Conservation (phyloP, 257 asterid species). For the Coffea eugenioides region DNA sequence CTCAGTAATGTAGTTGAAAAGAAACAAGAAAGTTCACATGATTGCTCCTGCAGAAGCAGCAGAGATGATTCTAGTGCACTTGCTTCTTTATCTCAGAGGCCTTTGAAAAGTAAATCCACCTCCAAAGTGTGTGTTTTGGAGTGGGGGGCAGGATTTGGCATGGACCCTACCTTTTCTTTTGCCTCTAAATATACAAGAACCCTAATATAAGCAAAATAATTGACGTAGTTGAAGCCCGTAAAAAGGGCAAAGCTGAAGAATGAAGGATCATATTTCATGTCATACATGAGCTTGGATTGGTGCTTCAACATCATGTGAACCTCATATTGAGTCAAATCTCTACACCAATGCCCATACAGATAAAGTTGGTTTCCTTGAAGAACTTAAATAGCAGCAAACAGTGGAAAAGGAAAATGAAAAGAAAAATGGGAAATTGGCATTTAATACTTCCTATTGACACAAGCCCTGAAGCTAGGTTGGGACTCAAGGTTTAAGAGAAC, state of each 20-base stretch:
- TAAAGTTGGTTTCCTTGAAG: background rate
- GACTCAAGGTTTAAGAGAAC: background rate
- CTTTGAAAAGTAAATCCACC: background rate
- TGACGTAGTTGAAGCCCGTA: background rate
- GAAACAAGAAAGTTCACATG: background rate
- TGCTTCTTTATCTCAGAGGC: background rate
- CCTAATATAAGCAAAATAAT: background rate
- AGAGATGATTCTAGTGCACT: background rate
- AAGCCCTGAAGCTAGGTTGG: background rate
- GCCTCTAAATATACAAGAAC: background rate
- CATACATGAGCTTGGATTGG: background rate
- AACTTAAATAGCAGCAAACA: background rate
- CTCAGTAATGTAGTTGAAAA: background rate
- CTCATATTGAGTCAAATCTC: background rate
- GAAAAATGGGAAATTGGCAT: background rate
- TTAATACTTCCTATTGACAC: background rate
- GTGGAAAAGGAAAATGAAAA: background rate
- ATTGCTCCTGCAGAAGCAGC: background rate
- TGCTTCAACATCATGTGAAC: background rate
- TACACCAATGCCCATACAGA: background rate
- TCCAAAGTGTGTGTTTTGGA: background rate
- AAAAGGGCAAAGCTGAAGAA: background rate
- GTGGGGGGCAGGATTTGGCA: background rate
- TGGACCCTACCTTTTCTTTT: background rate
- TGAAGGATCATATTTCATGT: background rate